Evolutionary conservation across 257 asterid genomes (phyloP).

Genomic region (Nemophila menziesii): DNA sequence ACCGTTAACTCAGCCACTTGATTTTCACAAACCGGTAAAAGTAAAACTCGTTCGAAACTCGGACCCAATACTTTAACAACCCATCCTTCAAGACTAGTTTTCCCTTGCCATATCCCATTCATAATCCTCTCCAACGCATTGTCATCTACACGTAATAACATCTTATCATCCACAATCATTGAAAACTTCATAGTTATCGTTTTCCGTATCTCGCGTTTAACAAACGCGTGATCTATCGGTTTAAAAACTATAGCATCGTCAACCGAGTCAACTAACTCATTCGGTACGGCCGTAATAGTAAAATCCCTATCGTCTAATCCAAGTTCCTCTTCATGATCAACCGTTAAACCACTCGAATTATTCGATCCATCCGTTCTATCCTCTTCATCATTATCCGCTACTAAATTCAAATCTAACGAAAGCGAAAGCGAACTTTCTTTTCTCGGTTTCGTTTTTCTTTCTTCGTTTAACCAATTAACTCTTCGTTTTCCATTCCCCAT

Average conservation of each 20-base stretch:
- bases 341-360: constrained; percentile 69
- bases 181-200: constrained; percentile 50
- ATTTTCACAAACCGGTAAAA: constrained; percentile 11
- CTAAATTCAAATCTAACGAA: constrained; percentile 62
- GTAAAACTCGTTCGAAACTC: constrained; percentile 31
- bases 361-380: constrained; percentile 55
- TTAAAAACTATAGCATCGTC: constrained; percentile 73
- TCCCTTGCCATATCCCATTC: constrained; percentile 69
- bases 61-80: constrained; percentile 47
- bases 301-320: constrained; percentile 28
- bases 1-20: constrained; percentile 41
- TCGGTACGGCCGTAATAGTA: constrained; percentile 52
- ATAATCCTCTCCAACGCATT: constrained; percentile 50
- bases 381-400: constrained; percentile 32
- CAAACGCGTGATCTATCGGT: constrained; percentile 46
- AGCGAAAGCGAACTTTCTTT: constrained; percentile 33
- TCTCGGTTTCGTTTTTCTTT: constrained; percentile 28
- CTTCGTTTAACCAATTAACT: constrained; percentile 42
- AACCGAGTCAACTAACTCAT: constrained; percentile 41
- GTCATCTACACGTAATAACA: constrained; percentile 48
- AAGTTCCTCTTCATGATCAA: constrained; percentile 59
- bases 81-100: constrained; percentile 54
- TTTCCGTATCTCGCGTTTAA: constrained; percentile 64
- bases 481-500: constrained; percentile 47
- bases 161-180: constrained; percentile 25